phyloP scores from a whole-genome alignment of 768 basidiomycete species.

The Tylopilus sp. region DNA sequence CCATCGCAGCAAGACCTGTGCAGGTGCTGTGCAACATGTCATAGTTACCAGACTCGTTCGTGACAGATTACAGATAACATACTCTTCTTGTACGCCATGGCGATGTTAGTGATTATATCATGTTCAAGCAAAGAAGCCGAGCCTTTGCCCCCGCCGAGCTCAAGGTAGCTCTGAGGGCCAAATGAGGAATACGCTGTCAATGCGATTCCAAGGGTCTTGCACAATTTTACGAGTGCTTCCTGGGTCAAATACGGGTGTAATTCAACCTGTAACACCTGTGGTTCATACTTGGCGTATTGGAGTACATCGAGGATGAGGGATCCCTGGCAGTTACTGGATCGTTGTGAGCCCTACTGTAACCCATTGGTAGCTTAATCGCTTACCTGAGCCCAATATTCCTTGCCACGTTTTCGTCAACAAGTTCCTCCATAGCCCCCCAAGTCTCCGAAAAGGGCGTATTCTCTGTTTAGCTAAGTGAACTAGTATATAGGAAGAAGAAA shows the following conservation, averaged over 20 bases:
- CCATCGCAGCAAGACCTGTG: slow-evolving; percentile 78
- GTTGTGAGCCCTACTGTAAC: not conserved
- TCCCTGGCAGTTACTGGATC: slow-evolving; percentile 67
- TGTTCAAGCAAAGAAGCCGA: slow-evolving; percentile 53
- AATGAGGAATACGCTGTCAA: slow-evolving; percentile 57
- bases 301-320: slow-evolving; percentile 70
- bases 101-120: slow-evolving; percentile 41
- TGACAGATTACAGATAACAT: not conserved
- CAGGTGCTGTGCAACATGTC: slow-evolving; percentile 31
- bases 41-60: not conserved
- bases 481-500: not conserved
- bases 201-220: slow-evolving; percentile 43
- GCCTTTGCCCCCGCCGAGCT: slow-evolving; percentile 59
- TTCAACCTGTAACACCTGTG: slow-evolving; percentile 60
- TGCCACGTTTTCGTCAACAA: slow-evolving; percentile 64
- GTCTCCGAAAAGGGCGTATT: slow-evolving; percentile 77
- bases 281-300: slow-evolving; percentile 67
- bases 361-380: not conserved
- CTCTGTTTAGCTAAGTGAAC: slow-evolving; percentile 33
- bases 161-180: slow-evolving; percentile 55
- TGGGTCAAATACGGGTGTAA: slow-evolving; percentile 56
- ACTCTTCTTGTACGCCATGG: slow-evolving; percentile 55
- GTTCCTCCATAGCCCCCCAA: slow-evolving; percentile 77
- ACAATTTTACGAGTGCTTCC: slow-evolving; percentile 42
- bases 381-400: slow-evolving; percentile 82